Evolutionary conservation across 1,139 yeast genomes (phyloP), one percentile per base, ranked within the genome.

Genomic region (Pichia sp.): DNA sequence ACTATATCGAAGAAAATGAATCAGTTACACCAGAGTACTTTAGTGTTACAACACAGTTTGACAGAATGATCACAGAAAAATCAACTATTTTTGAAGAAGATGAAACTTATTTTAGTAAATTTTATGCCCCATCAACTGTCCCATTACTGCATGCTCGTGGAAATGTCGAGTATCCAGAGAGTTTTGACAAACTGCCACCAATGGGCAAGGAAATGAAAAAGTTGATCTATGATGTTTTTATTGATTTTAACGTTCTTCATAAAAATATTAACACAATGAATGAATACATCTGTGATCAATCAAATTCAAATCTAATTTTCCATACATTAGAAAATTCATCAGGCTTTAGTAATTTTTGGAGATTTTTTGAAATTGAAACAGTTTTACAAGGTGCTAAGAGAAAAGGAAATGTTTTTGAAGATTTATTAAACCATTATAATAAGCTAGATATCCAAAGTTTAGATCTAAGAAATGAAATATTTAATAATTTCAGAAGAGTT

Each of bases 231-330:
- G 67, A 67, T 39, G 64, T 71, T 1, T 67, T 67, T 5, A 71
- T 75, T 7, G 73, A 73, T 47, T 53, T 74, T 18, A 55, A 56
- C n/a, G 65, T 70, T 2, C 46, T 75, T 25, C 55, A 57, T 8
- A 60, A 59, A 44, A 74, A 74, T 50, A 49, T 67, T 11, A 25
- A 43, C 3, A 58, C 60, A 6, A 44, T 72, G 16, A 63, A 63
- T 15, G 46, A 39, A 1, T 71, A 68, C 45, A 48, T 74, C 18
- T 46, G 51, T 12, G 73, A 71, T 45, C 77, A 74, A 45, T 44
- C 62, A 13, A 56, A 60, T 4, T 45, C 47, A 1, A 55, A 50
- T 13, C 26, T 45, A 30, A 45, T 54, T 12, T 49, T 32, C 3
- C 70, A 67, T 47, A 58, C 69, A 1, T 35, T 54, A 1, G 58